Conservation (phyloP, 1,284 basidiomycete species). For the Trichosporon sp. region DNA sequence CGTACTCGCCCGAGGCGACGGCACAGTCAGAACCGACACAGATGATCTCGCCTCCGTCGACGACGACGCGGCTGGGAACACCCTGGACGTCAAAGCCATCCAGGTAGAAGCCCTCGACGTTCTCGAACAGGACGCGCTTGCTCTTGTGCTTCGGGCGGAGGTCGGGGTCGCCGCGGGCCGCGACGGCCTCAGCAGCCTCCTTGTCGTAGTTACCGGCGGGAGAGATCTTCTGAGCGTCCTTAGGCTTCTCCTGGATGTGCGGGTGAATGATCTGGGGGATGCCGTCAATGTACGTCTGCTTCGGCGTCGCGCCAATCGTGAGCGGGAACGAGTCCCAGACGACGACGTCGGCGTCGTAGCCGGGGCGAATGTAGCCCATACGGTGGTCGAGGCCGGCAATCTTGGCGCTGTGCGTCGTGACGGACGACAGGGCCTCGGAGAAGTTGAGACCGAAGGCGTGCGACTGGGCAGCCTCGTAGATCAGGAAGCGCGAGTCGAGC, state of each 20-base stretch:
- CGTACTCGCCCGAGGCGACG: constrained; percentile 25
- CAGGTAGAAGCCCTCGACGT: constrained; percentile 47
- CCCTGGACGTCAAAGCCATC: constrained; percentile 15
- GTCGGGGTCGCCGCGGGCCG: constrained; percentile 53
- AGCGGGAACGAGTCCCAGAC: constrained; percentile 88
- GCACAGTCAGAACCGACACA: constrained; percentile 49
- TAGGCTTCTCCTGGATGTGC: constrained; percentile 47
- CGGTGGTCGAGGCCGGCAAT: constrained; percentile 78
- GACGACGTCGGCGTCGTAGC: constrained; percentile 68
- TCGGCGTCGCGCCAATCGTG: constrained; percentile 64
- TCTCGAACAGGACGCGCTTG: constrained; percentile 52
- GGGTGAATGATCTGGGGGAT: constrained; percentile 57
- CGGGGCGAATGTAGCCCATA: constrained; percentile 71
- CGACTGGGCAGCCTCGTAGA: constrained; percentile 85
- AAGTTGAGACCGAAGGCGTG: constrained; percentile 66
- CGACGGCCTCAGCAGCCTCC: constrained; percentile 47
- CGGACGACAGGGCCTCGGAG: constrained; percentile 60
- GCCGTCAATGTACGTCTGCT: constrained; percentile 66
- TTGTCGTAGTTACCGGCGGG: constrained; percentile 47
- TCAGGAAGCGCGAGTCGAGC: constrained; percentile 72
- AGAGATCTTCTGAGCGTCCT: constrained; percentile 48
- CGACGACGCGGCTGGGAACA: constrained; percentile 36
- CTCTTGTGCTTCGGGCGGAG: constrained; percentile 42
- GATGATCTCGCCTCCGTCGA: constrained; percentile 53
- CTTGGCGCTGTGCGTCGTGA: constrained; percentile 76